Evolutionary conservation across 2,329 filamentous ascomycete species (phyloP), one percentile per base, ranked within the genome.

Genomic region (Cryphonectria japonica): DNA sequence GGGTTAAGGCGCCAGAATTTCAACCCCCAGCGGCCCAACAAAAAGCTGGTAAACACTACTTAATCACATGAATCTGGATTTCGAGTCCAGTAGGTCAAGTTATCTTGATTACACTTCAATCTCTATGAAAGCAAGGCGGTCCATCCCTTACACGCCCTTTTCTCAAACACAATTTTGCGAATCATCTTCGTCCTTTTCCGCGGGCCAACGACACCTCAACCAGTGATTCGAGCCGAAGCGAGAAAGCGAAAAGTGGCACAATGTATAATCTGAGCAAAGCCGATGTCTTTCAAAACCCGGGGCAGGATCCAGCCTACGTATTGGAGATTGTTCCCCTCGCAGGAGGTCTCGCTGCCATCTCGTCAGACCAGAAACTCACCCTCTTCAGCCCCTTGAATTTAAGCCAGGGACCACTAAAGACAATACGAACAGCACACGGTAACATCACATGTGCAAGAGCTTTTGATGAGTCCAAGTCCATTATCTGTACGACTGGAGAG

Each of bases 401-500:
- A 34, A 83, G 83, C 68, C 78, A 83, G 3, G 84, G 87, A 0
- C 85, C 87, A 3, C 75, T 85, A 37, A 82, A 83, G 66, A 81
- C 81, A 11, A 80, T 88, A 64, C 78, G 79, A 50, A 87, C 86
- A 13, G 82, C 85, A 43, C 89, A 92, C 74, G 84, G 86, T 6
- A 91, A 91, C 72, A 82, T 93, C 74, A 90, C 89, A 19, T 89
- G 88, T 73, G 82, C 93, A 41, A 85, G 86, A 67, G 83, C 86
- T 0, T 86, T 88, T 63, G 87, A 88, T 71, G 81, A 80, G 6
- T 80, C 79, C 29, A 84, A 84, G 39, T 85, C 85, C 5, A 77
- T 90, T 29, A 83, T 94, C 7, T 88, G 88, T 71, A 94, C 92
- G 0, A 88, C 91, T 0, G 93, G 93, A 63, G 88, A 92, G 78